Conservation (phyloP, 768 basidiomycete genomes). For the Leccinum arenicola region DNA sequence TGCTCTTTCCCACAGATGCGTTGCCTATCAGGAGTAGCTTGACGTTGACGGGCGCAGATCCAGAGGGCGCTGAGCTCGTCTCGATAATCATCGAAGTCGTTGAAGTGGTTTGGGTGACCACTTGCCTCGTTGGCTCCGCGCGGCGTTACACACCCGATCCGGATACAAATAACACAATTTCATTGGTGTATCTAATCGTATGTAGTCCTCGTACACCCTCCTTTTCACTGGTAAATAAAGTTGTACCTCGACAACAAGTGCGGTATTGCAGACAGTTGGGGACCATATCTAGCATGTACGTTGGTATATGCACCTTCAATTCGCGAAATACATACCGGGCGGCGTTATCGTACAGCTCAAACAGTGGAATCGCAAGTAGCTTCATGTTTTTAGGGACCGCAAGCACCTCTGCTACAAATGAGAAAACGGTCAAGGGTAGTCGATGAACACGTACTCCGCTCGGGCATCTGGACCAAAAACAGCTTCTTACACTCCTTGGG, state of each 20-base stretch:
- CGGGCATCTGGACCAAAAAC: slow-evolving; percentile 94
- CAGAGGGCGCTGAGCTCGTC: slow-evolving; percentile 22
- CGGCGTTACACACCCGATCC: slow-evolving; percentile 18
- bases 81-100: slow-evolving; percentile 19
- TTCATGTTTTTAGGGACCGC: slow-evolving; percentile 99
- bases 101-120: not conserved
- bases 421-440: not conserved
- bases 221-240: slow-evolving; percentile 67
- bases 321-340: slow-evolving; percentile 53
- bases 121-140: slow-evolving; percentile 23
- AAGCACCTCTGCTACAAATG: slow-evolving; percentile 67
- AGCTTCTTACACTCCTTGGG: slow-evolving; percentile 98
- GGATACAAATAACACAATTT: not conserved
- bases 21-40: slow-evolving; percentile 86
- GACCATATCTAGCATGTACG: slow-evolving; percentile 62
- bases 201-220: too few relatives aligned
- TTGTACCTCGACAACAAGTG: slow-evolving; percentile 86
- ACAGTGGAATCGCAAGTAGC: slow-evolving; percentile 91
- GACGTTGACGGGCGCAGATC: slow-evolving; percentile 52
- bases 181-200: not conserved
- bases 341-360: slow-evolving; percentile 97
- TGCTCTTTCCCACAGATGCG: slow-evolving; percentile 91
- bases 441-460: slow-evolving; percentile 63
- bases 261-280: slow-evolving; percentile 91
- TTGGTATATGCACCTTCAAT: slow-evolving; percentile 1